Evolutionary conservation across 2,329 filamentous ascomycete species (phyloP).

Genomic region (Thielaviopsis euricoi): DNA sequence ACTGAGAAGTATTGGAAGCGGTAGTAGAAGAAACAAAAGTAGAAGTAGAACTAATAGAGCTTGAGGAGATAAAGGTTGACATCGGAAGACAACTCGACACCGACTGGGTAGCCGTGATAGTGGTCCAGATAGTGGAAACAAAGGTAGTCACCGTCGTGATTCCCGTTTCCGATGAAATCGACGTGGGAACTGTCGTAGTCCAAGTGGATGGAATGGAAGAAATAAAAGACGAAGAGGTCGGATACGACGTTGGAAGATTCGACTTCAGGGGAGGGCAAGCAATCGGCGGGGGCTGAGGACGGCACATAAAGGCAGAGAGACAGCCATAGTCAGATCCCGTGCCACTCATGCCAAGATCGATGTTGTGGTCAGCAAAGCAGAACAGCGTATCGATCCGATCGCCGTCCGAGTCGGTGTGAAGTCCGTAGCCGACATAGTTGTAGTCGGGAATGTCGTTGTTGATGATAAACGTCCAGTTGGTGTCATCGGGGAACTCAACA

Average conservation of each 20-base stretch:
- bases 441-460: conserved; percentile 3
- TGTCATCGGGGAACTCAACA: conserved; percentile 1
- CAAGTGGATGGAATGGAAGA: background rate
- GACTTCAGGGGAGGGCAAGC: background rate
- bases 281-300: background rate
- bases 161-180: background rate
- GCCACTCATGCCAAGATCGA: background rate
- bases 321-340: background rate
- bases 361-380: background rate
- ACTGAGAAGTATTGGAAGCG: too few species aligned
- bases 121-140: background rate
- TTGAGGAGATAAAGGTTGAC: background rate
- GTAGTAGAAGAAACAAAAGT: background rate
- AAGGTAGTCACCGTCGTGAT: background rate
- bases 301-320: conserved; percentile 4
- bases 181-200: background rate
- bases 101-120: background rate
- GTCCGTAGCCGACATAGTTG: conserved; percentile 5
- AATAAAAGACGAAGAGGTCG: background rate
- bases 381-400: conserved; percentile 3
- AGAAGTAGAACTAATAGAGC: background rate
- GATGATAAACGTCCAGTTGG: conserved; percentile 5
- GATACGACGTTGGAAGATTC: background rate
- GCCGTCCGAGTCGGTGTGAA: background rate
- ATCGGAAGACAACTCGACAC: background rate